Conservation (phyloP, 2,329 filamentous ascomycete species). For the Calonectria naviculata region DNA sequence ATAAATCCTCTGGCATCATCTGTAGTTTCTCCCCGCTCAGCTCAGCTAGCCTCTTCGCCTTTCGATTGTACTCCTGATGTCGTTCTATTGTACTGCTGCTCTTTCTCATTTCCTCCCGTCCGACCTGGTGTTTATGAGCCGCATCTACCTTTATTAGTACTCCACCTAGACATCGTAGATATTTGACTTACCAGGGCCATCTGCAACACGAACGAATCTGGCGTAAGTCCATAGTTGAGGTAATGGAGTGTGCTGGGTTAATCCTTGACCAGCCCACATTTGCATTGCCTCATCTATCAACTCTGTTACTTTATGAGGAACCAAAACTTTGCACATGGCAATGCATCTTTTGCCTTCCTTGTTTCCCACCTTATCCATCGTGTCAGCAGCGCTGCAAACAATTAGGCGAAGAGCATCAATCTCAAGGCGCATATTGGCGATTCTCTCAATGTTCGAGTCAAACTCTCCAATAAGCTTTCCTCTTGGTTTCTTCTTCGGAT, state of each 20-base stretch:
- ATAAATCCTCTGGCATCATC: constrained; percentile 36
- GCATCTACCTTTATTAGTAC: constrained; percentile 66
- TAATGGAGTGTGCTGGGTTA: constrained; percentile 90
- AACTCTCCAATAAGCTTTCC: constrained; percentile 25
- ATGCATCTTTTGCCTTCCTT: constrained; percentile 90
- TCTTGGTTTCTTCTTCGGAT: constrained; percentile 26
- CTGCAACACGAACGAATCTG: constrained; percentile 81
- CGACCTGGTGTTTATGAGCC: constrained; percentile 83
- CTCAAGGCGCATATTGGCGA: constrained; percentile 86
- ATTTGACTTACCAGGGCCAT: constrained; percentile 68
- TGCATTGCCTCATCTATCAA: constrained; percentile 94
- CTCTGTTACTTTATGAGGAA: constrained; percentile 79
- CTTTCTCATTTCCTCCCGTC: constrained; percentile 77
- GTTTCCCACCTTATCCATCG: constrained; percentile 85
- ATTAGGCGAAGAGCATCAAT: constrained; percentile 87
- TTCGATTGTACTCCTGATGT: constrained; percentile 70
- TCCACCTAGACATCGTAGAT: not conserved
- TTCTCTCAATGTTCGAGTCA: constrained; percentile 84
- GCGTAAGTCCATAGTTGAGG: constrained; percentile 76
- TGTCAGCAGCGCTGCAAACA: constrained; percentile 89
- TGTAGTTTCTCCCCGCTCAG: constrained; percentile 57
- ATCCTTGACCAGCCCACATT: constrained; percentile 85
- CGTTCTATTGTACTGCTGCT: constrained; percentile 67
- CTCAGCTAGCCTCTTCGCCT: constrained; percentile 70
- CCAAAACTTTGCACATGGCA: constrained; percentile 88